Evolutionary conservation across 257 asterid species (phyloP).

Genomic region (Avicennia marina): DNA sequence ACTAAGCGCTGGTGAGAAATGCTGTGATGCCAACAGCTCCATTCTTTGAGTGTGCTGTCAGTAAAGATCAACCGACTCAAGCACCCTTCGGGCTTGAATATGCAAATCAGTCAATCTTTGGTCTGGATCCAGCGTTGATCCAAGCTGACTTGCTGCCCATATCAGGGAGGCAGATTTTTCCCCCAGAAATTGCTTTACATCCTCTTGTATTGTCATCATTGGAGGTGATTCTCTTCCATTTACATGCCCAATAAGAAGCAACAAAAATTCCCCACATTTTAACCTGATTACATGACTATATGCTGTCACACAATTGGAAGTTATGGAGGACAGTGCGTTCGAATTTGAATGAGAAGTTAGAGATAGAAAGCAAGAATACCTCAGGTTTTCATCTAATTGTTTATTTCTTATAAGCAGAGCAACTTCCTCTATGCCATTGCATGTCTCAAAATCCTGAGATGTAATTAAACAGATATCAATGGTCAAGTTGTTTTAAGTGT

Average conservation of each 20-base stretch:
- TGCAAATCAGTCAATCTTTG: slow-evolving; percentile 77
- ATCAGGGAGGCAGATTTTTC: slow-evolving; percentile 88
- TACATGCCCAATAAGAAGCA: slow-evolving; percentile 87
- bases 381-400: slow-evolving; percentile 71
- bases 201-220: slow-evolving; percentile 82
- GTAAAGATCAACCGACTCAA: slow-evolving; percentile 81
- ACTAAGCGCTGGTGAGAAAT: too few relatives aligned
- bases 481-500: background rate
- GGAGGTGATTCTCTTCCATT: slow-evolving; percentile 79
- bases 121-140: slow-evolving; percentile 78
- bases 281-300: slow-evolving; percentile 41
- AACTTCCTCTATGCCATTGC: slow-evolving; percentile 95
- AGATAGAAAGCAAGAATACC: slow-evolving; percentile 34
- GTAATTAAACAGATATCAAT: slow-evolving; percentile 15
- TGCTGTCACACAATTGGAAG: background rate
- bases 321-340: background rate
- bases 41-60: slow-evolving; percentile 16
- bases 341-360: background rate
- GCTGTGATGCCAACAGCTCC: too few relatives aligned
- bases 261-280: slow-evolving; percentile 87
- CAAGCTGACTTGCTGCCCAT: slow-evolving; percentile 96
- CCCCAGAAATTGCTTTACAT: slow-evolving; percentile 68
- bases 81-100: slow-evolving; percentile 80
- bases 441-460: slow-evolving; percentile 78
- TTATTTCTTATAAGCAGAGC: slow-evolving; percentile 70